A percentile compares a stretch with the other conserved stretches of the same genome.
These are phyloP conservation scores for Pichia pseudocactophila DNA, from an alignment of 805 yeast genomes.

Conservation along the genomic window DNA sequence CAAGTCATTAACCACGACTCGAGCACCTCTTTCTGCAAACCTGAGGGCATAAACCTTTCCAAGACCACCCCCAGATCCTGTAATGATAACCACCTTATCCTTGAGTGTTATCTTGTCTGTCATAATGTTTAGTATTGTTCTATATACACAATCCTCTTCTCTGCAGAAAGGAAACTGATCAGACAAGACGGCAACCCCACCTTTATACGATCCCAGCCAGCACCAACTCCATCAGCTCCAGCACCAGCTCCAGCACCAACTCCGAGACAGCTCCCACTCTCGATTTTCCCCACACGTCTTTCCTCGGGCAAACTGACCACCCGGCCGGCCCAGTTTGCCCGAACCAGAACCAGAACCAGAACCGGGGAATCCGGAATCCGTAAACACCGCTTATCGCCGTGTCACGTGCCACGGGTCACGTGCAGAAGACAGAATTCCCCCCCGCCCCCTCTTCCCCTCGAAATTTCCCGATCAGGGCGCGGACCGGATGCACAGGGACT, in stretches of 20 bases:
- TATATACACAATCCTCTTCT: neutral
- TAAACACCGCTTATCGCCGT: too few relatives aligned
- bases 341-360: too few relatives aligned
- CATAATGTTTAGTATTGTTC: conserved; percentile 6
- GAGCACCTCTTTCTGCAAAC: conserved; percentile 86
- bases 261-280: neutral
- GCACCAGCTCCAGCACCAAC: neutral
- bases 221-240: too few relatives aligned
- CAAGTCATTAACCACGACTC: conserved; percentile 89
- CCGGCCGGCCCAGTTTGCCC: too few relatives aligned
- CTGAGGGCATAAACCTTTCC: conserved; percentile 84
- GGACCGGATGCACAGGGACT: too few relatives aligned
- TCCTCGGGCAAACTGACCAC: too few relatives aligned
- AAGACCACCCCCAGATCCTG: conserved; percentile 97
- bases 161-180: neutral
- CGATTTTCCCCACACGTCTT: neutral
- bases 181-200: neutral
- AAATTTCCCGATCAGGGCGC: too few relatives aligned
- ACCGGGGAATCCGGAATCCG: too few relatives aligned
- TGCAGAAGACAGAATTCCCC: too few relatives aligned
- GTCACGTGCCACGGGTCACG: too few relatives aligned
- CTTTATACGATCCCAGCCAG: too few relatives aligned
- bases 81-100: conserved; percentile 82
- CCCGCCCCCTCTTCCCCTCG: too few relatives aligned
- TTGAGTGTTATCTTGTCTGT: conserved; percentile 41